Evolutionary conservation across 345 rosid species (phyloP).

Genomic region (Cochlearia excelsa): DNA sequence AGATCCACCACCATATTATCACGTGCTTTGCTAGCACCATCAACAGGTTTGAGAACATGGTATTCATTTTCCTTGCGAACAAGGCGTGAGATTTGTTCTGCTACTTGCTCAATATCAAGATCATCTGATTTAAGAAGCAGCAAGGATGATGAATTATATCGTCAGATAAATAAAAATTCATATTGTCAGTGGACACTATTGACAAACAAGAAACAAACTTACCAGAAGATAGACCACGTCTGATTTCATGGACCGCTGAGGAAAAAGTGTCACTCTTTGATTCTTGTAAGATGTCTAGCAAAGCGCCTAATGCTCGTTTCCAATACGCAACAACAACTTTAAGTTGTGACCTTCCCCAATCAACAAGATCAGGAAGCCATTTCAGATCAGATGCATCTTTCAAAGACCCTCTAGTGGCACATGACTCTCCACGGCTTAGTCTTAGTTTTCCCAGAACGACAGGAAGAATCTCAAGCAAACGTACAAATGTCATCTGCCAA

Average conservation of each 20-base stretch:
- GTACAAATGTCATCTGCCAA: constrained; percentile 89
- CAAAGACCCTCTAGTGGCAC: constrained; percentile 37
- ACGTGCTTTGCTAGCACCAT: constrained; percentile 25
- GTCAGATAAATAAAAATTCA: constrained; percentile 10
- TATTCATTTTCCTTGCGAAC: constrained; percentile 39
- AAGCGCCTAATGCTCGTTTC: constrained; percentile 64
- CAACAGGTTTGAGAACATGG: constrained; percentile 36
- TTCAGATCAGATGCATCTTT: constrained; percentile 45
- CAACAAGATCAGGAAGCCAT: constrained; percentile 89
- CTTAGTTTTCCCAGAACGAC: constrained; percentile 55
- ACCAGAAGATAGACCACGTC: constrained; percentile 66
- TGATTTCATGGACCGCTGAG: constrained; percentile 47
- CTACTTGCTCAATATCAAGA: constrained; percentile 55
- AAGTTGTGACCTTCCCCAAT: constrained; percentile 91
- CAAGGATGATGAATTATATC: constrained; percentile 7
- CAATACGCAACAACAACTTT: constrained; percentile 79
- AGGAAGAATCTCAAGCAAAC: constrained; percentile 87
- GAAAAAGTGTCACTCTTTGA: constrained; percentile 42
- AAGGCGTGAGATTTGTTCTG: constrained; percentile 60
- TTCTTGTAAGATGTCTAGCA: constrained; percentile 53
- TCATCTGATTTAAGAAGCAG: constrained; percentile 46
- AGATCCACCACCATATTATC: constrained; percentile 31
- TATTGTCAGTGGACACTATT: constrained; percentile 18
- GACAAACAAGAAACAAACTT: constrained; percentile 31
- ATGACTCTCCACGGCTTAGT: constrained; percentile 36